phyloP scores from a whole-genome alignment of 208 protist species.

The Wallacemonas collosoma region DNA sequence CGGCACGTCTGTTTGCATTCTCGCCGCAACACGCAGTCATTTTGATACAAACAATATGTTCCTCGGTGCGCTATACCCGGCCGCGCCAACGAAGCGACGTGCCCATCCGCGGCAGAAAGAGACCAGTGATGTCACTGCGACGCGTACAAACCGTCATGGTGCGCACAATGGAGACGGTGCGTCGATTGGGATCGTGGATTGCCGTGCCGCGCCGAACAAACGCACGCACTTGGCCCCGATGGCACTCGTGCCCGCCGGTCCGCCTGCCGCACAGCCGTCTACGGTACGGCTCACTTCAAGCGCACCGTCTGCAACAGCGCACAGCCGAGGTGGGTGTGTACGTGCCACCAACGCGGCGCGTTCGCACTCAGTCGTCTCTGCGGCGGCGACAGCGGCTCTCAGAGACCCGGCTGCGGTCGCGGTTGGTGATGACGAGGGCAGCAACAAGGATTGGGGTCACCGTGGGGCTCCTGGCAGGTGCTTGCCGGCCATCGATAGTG shows the following conservation, averaged over 20 bases:
- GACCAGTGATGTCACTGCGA: no score
- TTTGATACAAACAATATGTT: background rate
- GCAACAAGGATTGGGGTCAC: background rate
- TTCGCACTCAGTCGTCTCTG: background rate
- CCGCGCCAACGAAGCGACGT: background rate
- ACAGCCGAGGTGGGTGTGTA: background rate
- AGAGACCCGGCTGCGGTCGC: background rate
- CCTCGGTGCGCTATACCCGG: conserved; percentile 8
- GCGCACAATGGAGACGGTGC: background rate
- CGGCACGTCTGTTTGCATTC: no score
- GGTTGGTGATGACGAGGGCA: background rate
- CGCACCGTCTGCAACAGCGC: background rate
- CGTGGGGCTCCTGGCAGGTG: background rate
- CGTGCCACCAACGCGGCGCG: background rate
- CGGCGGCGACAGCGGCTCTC: background rate
- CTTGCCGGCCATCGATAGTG: background rate
- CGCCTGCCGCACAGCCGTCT: no score
- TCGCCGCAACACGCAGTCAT: no score
- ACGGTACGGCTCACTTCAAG: background rate
- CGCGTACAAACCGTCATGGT: no score
- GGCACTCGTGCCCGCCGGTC: background rate
- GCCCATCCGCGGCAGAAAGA: no score
- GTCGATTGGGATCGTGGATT: conserved; percentile 6
- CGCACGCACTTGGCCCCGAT: background rate
- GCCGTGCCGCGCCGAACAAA: background rate